These are phyloP conservation scores for Graphilbum fragrans DNA, from an alignment of 2,329 filamentous ascomycete species.

Conservation along the genomic window DNA sequence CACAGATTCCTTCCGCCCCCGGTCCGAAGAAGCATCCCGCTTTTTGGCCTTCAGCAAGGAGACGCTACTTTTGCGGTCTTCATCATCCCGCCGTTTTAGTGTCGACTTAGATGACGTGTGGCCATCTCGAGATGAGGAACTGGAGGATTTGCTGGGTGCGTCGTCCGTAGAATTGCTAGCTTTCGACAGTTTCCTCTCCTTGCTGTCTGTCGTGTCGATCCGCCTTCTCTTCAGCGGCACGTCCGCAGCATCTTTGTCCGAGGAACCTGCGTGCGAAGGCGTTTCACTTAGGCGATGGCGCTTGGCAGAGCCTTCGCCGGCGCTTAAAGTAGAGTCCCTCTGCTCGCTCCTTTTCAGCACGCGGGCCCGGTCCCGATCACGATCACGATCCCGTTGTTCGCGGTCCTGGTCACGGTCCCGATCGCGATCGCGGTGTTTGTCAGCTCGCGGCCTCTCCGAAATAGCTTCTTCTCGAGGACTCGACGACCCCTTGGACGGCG, in stretches of 20 bases:
- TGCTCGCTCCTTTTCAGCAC: slow-evolving; percentile 50
- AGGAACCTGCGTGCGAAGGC: slow-evolving; percentile 38
- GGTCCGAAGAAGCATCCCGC: slow-evolving; percentile 18
- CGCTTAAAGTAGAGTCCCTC: slow-evolving; percentile 37
- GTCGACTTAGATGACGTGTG: slow-evolving; percentile 19
- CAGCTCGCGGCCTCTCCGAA: slow-evolving; percentile 35
- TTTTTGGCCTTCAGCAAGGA: slow-evolving; percentile 23
- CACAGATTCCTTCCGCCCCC: slow-evolving; percentile 27
- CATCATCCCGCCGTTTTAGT: slow-evolving; percentile 30
- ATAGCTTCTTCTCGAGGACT: slow-evolving; percentile 36
- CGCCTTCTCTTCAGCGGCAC: slow-evolving; percentile 43
- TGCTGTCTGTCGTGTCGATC: slow-evolving; percentile 39
- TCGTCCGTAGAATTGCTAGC: slow-evolving; percentile 32
- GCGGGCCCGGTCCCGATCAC: slow-evolving; percentile 48
- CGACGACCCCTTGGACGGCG: slow-evolving; percentile 36
- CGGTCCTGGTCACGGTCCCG: slow-evolving; percentile 43
- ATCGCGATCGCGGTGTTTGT: slow-evolving; percentile 47
- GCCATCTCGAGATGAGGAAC: background rate
- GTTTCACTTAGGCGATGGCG: slow-evolving; percentile 47
- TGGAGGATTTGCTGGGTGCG: slow-evolving; percentile 25
- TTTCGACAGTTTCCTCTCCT: slow-evolving; percentile 32
- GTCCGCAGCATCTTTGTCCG: slow-evolving; percentile 40
- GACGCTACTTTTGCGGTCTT: slow-evolving; percentile 20
- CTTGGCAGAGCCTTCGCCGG: slow-evolving; percentile 41
- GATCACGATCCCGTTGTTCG: slow-evolving; percentile 49